Percentiles rank a stretch among this genome's conserved stretches.
Conservation (phyloP, 2,329 filamentous ascomycete genomes). For the Daldinia eschscholtzii region DNA sequence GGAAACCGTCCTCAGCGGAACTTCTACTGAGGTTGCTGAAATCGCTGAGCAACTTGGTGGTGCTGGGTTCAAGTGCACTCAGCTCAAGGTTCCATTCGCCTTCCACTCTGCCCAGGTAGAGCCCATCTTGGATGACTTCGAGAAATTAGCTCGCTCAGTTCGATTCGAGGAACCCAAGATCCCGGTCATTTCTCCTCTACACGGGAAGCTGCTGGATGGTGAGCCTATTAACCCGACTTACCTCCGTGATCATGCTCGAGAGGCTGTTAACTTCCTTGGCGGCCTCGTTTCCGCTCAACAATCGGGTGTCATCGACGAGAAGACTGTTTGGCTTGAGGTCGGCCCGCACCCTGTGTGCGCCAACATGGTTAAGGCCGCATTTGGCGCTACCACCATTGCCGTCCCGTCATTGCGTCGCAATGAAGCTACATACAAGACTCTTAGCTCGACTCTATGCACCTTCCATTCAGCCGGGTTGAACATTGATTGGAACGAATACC, state of each 20-base stretch:
- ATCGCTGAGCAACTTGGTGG: slow-evolving; percentile 58
- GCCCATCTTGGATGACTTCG: slow-evolving; percentile 71
- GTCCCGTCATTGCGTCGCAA: slow-evolving; percentile 72
- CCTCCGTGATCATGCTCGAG: slow-evolving; percentile 73
- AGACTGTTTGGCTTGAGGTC: slow-evolving; percentile 78
- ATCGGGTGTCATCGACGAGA: slow-evolving; percentile 71
- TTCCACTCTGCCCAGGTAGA: slow-evolving; percentile 77
- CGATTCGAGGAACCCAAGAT: slow-evolving; percentile 68
- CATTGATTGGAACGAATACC: slow-evolving; percentile 76
- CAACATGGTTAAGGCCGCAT: slow-evolving; percentile 75
- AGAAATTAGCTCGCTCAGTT: slow-evolving; percentile 64
- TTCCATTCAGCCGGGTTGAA: slow-evolving; percentile 70
- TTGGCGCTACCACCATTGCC: slow-evolving; percentile 66
- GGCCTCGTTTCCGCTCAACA: slow-evolving; percentile 71
- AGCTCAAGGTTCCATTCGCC: slow-evolving; percentile 74
- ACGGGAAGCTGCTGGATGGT: slow-evolving; percentile 70
- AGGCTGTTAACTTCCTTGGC: slow-evolving; percentile 76
- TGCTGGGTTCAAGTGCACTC: slow-evolving; percentile 70
- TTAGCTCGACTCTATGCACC: slow-evolving; percentile 68
- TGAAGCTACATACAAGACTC: slow-evolving; percentile 73
- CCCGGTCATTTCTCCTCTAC: slow-evolving; percentile 76
- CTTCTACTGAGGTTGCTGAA: slow-evolving; percentile 57
- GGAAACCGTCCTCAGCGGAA: slow-evolving; percentile 78
- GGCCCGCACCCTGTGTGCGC: slow-evolving; percentile 80
- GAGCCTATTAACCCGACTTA: slow-evolving; percentile 72